Evolutionary conservation across 305 asterid genomes (phyloP), one percentile per base, ranked within the genome.

Genomic region (Euphrasia arctica): DNA sequence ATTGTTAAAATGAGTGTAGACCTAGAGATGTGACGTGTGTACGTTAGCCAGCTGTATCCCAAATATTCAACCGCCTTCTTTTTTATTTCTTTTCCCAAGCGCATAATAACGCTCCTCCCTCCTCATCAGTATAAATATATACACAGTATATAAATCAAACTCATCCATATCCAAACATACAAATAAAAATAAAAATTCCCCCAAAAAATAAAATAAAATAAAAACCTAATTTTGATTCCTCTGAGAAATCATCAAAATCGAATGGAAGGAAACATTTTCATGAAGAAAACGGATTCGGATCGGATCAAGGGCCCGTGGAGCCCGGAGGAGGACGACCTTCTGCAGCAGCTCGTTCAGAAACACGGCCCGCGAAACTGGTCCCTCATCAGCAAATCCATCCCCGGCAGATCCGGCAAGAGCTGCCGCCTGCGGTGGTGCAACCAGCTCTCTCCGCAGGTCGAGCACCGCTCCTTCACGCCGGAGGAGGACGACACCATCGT

Each of bases 281-380:
- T 48, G 29, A 60, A 39, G 58, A 79, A 75, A 71, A 75, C 65
- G 77, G 86, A 83, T 72, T 36, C 68, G 76, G 96, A 85, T 84
- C 96, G 97, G 68, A 83, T 88, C 73, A 93, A 86, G 78, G 97
- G 99, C 3, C 95, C 97, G 0, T 92, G 97, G 98, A 87, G 96
- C 63, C 94, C 95, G 2, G 96, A 87, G 32, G 99, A 93, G 49
- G 98, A 93, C 64, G 88, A 80, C 31, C 80, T 80, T 0, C 31
- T 93, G 11, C 85, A 75, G 49, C 86, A 73, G 7, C 90, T 88
- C 4, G 97, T 93, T 32, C 89, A 86, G 29, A 79, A 75, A 45
- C 88, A 88, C 64, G 98, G 98, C 4, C 85, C 96, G 0, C 68
- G 95, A 12, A 88, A 93, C 77, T 93, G 99, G 99, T 84, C 96